Percentiles rank a stretch among this genome's conserved stretches.
Evolutionary conservation across 495 filamentous ascomycete species (phyloP).

Genomic region (Lasiosphaeria hispida): DNA sequence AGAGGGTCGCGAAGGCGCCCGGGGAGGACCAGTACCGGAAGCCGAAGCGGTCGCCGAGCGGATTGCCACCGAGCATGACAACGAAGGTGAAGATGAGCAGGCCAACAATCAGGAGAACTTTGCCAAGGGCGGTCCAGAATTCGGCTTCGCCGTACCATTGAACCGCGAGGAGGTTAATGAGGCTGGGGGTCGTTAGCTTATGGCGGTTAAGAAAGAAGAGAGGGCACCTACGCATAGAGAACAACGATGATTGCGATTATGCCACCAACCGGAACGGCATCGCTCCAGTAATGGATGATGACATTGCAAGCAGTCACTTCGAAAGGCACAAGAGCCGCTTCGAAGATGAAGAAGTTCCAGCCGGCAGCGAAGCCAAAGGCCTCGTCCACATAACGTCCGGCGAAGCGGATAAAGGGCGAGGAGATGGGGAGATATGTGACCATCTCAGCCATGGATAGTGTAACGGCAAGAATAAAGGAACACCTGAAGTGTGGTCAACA

Average conservation of each 20-base stretch:
- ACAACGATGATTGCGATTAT: slow-evolving; percentile 61
- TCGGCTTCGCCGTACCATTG: slow-evolving; percentile 59
- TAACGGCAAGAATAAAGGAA: slow-evolving; percentile 66
- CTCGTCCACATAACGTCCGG: slow-evolving; percentile 76
- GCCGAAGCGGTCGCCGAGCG: slow-evolving; percentile 63
- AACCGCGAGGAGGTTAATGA: slow-evolving; percentile 61
- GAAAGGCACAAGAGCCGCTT: slow-evolving; percentile 66
- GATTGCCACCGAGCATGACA: slow-evolving; percentile 74
- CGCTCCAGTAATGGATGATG: slow-evolving; percentile 67
- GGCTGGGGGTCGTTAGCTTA: slow-evolving; percentile 27
- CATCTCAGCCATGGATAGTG: slow-evolving; percentile 72
- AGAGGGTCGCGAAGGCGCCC: slow-evolving; percentile 65
- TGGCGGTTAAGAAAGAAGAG: slow-evolving; percentile 1
- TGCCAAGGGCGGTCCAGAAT: slow-evolving; percentile 65
- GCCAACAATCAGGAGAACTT: slow-evolving; percentile 65
- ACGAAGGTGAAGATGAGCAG: slow-evolving; percentile 70
- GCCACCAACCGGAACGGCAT: slow-evolving; percentile 59
- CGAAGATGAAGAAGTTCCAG: slow-evolving; percentile 74
- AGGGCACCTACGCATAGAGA: slow-evolving; percentile 53
- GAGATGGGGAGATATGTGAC: slow-evolving; percentile 78
- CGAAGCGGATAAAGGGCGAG: slow-evolving; percentile 80
- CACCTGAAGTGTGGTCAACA: slow-evolving; percentile 44
- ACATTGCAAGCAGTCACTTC: slow-evolving; percentile 69
- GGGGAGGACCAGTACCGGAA: slow-evolving; percentile 75
- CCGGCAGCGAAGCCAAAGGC: slow-evolving; percentile 65